Evolutionary conservation across 805 yeast species (phyloP), one percentile per base, ranked within the genome.

Genomic region (Lachancea kluyveri): DNA sequence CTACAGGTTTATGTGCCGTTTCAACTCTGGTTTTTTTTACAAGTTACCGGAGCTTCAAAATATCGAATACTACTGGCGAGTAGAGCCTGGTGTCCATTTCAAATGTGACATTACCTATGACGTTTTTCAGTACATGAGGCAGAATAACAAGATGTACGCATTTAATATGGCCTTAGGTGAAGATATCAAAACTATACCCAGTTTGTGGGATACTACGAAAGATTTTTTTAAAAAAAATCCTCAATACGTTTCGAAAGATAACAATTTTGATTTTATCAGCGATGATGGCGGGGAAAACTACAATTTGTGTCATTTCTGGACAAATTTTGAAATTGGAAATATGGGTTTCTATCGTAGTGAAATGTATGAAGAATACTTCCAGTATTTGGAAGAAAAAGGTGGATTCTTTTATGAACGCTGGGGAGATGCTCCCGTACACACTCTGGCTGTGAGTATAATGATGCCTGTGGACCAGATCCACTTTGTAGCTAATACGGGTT

Each of bases 401-500:
- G 90, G 90, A 4, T 85, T 85, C 48, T 86, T 83, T 54, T 86
- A 86, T 47, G 95, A 87, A 54, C 60, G 95, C 35, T 85, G 95
- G 95, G 95, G 95, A 3, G 95, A 85, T 61, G 95, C 94, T 0
- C 95, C 95, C 0, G 92, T 85, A 1, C 94, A 84, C 53, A 74
- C 87, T 3, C 48, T 85, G 25, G 95, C 90, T 0, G 56, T 84
- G 21, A 72, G 75, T 6, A 51, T 84, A 31, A 82, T 86, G 52
- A 83, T 79, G 6, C 86, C 80, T 45, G 77, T 72, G 44, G 54
- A 63, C 6, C 67, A 70, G 33, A 67, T 86, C 21, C 95, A 86
- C 51, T 86, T 94, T 92, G 87, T 86, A 52, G 69, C 85, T 51
- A 94, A 83, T 48, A 77, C 84, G 31, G 94, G 92, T 0, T 83